Evolutionary conservation across 331 rosid species (phyloP), one percentile per base, ranked within the genome.

Genomic region (Quercus lobata): DNA sequence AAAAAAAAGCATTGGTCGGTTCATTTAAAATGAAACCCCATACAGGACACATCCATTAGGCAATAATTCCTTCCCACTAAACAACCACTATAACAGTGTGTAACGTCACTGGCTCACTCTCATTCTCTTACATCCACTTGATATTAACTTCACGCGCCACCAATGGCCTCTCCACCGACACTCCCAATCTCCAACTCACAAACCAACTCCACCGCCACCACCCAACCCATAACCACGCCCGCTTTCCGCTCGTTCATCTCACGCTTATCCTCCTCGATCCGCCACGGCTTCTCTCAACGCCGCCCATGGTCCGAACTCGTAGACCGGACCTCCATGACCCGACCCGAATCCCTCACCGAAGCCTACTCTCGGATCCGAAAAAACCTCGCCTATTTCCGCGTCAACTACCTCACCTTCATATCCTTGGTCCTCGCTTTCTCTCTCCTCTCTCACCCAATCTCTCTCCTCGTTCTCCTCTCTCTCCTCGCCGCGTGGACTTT

Each of bases 301-400:
- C 97, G 99, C 35, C 98, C 99, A 3, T 95, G 99, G 99, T 1
- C 92, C 4, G 97, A 95, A 76, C 90, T 95, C n/a, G 49, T 75
- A 0, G 96, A 95, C 56, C 92, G 97, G 19, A 22, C 91, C 32
- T 91, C 94, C 14, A 90, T 95, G 83, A 32, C 90, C 2, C 90
- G 88, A 30, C 99, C 99, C 0, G 92, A 90, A 7, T 90, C 93
- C 1, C 74, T 95, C 83, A 79, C 99, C 44, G 97, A 93, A 1
- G 98, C 99, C 54, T 86, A 93, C 0, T 83, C 88, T 69, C 98
- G 99, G 1, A 87, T 95, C 55, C 91, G 98, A 80, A 95, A 95
- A 57, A 95, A 95, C 74, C 93, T 82, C 89, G 65, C 90, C 52
- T 95, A 91, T 79, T 95, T 95, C 85, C 98, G 98, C 37, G 76